Conservation (phyloP, 371 early-diverging fungal species). For the Syncephalastrum monosporum region DNA sequence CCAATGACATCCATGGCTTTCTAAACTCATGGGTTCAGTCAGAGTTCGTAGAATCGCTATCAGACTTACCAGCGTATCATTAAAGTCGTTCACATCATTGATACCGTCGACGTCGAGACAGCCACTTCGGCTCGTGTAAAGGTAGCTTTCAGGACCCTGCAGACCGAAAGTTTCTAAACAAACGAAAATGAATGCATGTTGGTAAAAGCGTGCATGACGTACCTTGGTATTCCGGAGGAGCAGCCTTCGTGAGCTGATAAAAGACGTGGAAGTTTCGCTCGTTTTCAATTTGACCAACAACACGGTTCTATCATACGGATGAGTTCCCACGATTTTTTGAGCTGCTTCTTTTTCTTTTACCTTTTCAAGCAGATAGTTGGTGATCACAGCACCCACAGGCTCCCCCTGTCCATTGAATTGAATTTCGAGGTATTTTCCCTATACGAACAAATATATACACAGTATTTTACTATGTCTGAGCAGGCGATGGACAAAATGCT, state of each 20-base stretch:
- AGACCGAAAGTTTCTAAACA: conserved; percentile 70
- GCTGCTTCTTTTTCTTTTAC: conserved; percentile 30
- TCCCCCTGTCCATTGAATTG: conserved; percentile 91
- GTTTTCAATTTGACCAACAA: conserved; percentile 91
- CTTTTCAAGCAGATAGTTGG: conserved; percentile 98
- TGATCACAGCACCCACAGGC: conserved; percentile 97
- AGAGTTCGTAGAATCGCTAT: not conserved
- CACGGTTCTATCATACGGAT: conserved; percentile 65
- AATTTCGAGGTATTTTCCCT: conserved; percentile 99
- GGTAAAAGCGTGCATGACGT: conserved; percentile 4
- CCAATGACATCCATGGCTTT: conserved; percentile 83
- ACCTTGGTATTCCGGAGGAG: conserved; percentile 72
- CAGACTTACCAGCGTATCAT: conserved; percentile 63
- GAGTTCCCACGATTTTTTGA: not conserved
- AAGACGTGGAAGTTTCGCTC: conserved; percentile 99
- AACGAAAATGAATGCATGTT: not conserved
- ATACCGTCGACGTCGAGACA: conserved; percentile 82
- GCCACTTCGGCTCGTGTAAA: conserved; percentile 72
- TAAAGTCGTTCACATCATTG: conserved; percentile 75
- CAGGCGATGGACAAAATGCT: conserved; percentile 14
- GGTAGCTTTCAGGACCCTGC: conserved; percentile 79
- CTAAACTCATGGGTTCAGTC: conserved; percentile 23
- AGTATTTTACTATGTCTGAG: not conserved
- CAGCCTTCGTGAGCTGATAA: conserved; percentile 85
- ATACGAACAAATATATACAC: conserved; percentile 6